Base-by-base conservation (phyloP, 306 rosid species). In the Trichosanthes cucumerina region DNA sequence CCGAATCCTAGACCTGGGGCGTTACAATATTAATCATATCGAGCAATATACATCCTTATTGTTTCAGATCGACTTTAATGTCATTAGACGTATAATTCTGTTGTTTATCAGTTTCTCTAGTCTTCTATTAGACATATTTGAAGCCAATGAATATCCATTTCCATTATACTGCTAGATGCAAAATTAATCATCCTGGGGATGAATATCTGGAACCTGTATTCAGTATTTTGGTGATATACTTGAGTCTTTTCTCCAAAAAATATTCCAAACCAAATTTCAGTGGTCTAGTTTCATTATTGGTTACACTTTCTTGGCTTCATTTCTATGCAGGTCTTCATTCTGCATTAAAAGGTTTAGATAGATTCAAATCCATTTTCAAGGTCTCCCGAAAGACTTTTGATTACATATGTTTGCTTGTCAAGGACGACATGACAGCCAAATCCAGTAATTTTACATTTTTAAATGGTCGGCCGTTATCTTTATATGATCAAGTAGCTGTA, bases 391-490 rank as follows among this genome's bases (percentile, higher is more conserved):
- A 85, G 84, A 89, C 94, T 15, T 90, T 94, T 23, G 92, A 90
- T 75, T 94, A 92, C 85, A 86, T 92, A 81, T 94, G 93, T 76
- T 86, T 93, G 39, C 98, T 94, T 70, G 98, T 94, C 72, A 88
- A 87, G 81, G 96, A 92, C 65, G 97, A 94, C 77, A 85, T 89
- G 89, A 77, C 75, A 88, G 88, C 81, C 18, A 90, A 88, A 83
- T 75, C 96, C 21, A 88, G 96, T 23, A 88, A 85, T 85, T 89
- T 88, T 44, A 75, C 79, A 62, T 88, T 92, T 71, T 52, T 84
- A 34, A 88, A 76, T 36, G 93, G 96, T 57, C 85, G 80, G 76
- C 87, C 93, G 57, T 78, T 90, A 90, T 80, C 90, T 53, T 38
- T 89, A 64, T 56, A 34, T 24, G 93, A 92, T 77, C 96, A 86